A percentile compares a stretch with the other conserved stretches of the same genome.
These are phyloP conservation scores for Arachis stenosperma DNA, from an alignment of 306 rosid genomes.

Conservation along the genomic window DNA sequence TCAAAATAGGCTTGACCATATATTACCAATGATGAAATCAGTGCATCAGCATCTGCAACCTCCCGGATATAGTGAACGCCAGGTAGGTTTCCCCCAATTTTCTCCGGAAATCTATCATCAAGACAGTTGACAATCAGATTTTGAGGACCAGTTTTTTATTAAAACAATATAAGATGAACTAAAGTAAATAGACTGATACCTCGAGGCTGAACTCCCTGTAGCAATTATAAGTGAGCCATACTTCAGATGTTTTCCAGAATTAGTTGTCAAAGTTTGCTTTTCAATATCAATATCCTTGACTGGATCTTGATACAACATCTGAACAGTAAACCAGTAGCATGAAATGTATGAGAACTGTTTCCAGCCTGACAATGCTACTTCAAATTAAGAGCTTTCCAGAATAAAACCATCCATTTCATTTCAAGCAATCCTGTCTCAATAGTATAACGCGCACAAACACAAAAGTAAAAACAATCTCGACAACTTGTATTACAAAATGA, in stretches of 20 bases:
- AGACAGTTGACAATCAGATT: slow-evolving; percentile 32
- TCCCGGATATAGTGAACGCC: slow-evolving; percentile 96
- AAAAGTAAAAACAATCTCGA: slow-evolving; percentile 19
- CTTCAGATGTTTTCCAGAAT: slow-evolving; percentile 79
- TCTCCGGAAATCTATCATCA: slow-evolving; percentile 76
- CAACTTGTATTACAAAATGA: background rate
- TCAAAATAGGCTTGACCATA: slow-evolving; percentile 11
- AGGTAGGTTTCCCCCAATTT: slow-evolving; percentile 83
- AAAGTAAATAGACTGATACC: slow-evolving; percentile 51
- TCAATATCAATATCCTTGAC: slow-evolving; percentile 66
- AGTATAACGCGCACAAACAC: slow-evolving; percentile 8
- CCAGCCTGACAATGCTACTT: background rate
- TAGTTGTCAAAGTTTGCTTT: slow-evolving; percentile 70
- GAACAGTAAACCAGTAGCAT: slow-evolving; percentile 34
- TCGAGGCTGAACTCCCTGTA: slow-evolving; percentile 84
- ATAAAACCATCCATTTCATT: slow-evolving; percentile 8
- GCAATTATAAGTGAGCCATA: slow-evolving; percentile 86
- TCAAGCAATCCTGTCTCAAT: slow-evolving; percentile 20
- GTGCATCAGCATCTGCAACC: slow-evolving; percentile 88
- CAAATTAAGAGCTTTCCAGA: background rate
- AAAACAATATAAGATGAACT: slow-evolving; percentile 17
- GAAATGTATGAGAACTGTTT: background rate
- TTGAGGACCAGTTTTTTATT: slow-evolving; percentile 25
- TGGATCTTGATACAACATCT: slow-evolving; percentile 83
- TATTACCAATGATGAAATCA: slow-evolving; percentile 73